Evolutionary conservation across 129 eudicot species (phyloP).

Genomic region (Flaveria robusta): DNA sequence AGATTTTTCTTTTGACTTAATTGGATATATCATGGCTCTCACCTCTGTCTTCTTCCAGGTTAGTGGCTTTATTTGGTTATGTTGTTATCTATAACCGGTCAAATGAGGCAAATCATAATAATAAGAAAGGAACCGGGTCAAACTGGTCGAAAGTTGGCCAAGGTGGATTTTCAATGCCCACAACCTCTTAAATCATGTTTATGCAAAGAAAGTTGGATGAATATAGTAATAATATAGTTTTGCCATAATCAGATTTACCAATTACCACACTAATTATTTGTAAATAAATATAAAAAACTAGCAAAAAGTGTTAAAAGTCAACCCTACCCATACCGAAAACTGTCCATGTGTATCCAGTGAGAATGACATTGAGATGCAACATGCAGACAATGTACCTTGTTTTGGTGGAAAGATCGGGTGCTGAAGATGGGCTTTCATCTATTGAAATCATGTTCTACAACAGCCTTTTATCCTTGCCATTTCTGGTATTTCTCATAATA

Average conservation of each 20-base stretch:
- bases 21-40: conserved; percentile 89
- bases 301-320: neutral
- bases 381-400: conserved; percentile 99
- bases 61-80: neutral
- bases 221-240: neutral
- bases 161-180: neutral
- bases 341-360: neutral
- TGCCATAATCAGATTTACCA: neutral
- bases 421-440: conserved; percentile 94
- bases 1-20: conserved; percentile 87
- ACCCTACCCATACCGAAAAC: neutral
- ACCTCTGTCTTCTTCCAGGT: conserved; percentile 95
- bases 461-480: conserved; percentile 82
- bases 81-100: neutral
- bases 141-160: neutral
- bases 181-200: neutral
- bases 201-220: neutral
- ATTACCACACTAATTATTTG: neutral
- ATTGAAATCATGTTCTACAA: conserved; percentile 93
- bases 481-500: conserved; percentile 75
- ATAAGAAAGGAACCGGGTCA: neutral
- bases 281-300: neutral
- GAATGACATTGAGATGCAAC: conserved; percentile 32
- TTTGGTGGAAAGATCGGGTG: conserved; percentile 93
- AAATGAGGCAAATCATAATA: neutral